Evolutionary conservation across 805 yeast genomes (phyloP), one percentile per base, ranked within the genome.

Genomic region (Nakazawaea pomicola): DNA sequence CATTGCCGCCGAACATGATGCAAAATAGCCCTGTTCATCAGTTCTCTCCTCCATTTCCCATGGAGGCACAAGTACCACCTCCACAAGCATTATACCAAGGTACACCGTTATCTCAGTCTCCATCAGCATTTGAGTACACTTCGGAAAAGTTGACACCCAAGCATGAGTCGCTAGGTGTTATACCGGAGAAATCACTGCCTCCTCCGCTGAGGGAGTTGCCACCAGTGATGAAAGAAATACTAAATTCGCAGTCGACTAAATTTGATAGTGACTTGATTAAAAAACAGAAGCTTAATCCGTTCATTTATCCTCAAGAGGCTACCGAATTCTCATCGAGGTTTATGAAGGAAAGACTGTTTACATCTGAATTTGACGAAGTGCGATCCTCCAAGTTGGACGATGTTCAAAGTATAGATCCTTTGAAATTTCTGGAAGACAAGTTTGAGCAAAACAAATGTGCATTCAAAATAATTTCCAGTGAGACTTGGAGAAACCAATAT

Each of bases 381-480:
- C 7, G 8, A 23, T 23, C 37, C 4, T 15, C 12, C 11, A 9
- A n/a, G 7, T 25, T 35, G 2, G 38, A 35, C 17, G 17, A 14
- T 9, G 18, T 3, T 2, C 14, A 33, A 15, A 23, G 27, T 12
- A 17, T 27, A 1, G 36, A 37, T 20, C 29, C n/a, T 45, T 48
- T 3, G 39, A 38, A 34, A 11, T 37, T 31, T 31, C 10, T 31
- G 18, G 40, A 40, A 44, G 32, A 56, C 47, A 18, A 69, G 0
- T 51, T 69, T 8, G 95, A 93, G 2, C 60, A 56, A 24, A 56
- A 62, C 21, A 77, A 70, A 56, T 96, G 96, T 0, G 89, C 93
- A 52, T 60, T 88, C 33, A 90, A 89, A 53, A 56, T 90, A 2
- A 65, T 74, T 6, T 81, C 95, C 4, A 90, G 91, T 0, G 44